These are phyloP conservation scores for Colletotrichum brevisporum DNA, from an alignment of 2,329 filamentous ascomycete species.

Conservation along the genomic window DNA sequence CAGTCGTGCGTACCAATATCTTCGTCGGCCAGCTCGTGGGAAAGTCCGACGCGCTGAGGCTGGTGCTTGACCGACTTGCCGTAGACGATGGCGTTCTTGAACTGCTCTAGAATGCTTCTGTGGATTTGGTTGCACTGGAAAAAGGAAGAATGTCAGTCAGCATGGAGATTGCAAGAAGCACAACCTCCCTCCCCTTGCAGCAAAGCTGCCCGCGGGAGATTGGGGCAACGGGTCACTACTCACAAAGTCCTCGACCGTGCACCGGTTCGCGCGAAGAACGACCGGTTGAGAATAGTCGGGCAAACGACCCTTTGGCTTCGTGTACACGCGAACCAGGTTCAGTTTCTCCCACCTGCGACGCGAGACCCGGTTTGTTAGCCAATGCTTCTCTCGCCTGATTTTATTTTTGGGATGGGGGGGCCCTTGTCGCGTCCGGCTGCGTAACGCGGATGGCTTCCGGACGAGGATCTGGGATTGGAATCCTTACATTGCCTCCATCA, in stretches of 20 bases:
- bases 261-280: conserved; percentile 84
- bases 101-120: conserved; percentile 94
- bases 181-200: conserved; percentile 8
- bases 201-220: conserved; percentile 9
- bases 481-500: conserved; percentile 89
- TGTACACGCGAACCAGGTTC: conserved; percentile 92
- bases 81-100: conserved; percentile 96
- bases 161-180: conserved; percentile 1
- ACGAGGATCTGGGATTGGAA: background rate
- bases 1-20: conserved; percentile 83
- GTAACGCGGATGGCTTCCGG: conserved; percentile 15
- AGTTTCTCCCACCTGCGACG: conserved; percentile 86
- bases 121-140: conserved; percentile 94
- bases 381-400: background rate
- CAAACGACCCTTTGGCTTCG: conserved; percentile 95
- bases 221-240: conserved; percentile 57
- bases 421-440: conserved; percentile 7
- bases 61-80: conserved; percentile 99
- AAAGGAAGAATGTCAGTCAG: background rate
- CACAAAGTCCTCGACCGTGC: conserved; percentile 97
- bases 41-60: conserved; percentile 92
- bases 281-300: conserved; percentile 95
- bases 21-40: conserved; percentile 94
- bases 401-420: background rate
- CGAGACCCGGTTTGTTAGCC: conserved; percentile 22